phyloP scores from a whole-genome alignment of 2,329 filamentous ascomycete genomes.

The Talaromyces sp. region DNA sequence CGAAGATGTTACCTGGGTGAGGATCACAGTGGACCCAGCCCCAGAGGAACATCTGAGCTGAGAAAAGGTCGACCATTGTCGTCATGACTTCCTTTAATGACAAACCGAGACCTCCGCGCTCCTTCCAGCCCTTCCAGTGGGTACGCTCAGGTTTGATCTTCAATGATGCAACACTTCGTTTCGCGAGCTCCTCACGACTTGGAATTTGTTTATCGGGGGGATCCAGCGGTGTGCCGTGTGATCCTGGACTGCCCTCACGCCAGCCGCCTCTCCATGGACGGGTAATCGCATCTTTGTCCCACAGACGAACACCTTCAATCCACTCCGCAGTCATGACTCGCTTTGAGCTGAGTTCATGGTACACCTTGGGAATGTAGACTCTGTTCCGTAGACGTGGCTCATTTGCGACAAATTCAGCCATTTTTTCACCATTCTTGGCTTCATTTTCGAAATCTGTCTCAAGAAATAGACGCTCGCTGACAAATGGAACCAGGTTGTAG shows the following conservation, averaged over 20 bases:
- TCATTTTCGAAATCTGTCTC: conserved; percentile 96
- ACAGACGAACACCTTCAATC: conserved; percentile 91
- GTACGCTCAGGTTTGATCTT: conserved; percentile 76
- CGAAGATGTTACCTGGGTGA: conserved; percentile 95
- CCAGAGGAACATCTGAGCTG: conserved; percentile 98
- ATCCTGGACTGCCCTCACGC: conserved; percentile 73
- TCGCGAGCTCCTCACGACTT: conserved; percentile 43
- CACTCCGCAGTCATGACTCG: conserved; percentile 93
- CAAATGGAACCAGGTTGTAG: conserved; percentile 86
- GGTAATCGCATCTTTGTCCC: conserved; percentile 83
- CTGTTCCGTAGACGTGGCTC: conserved; percentile 74
- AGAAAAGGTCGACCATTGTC: conserved; percentile 93
- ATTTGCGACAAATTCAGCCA: conserved; percentile 70
- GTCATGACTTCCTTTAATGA: conserved; percentile 85
- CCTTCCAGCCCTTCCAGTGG: conserved; percentile 69
- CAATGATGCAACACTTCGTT: conserved; percentile 34
- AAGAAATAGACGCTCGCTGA: conserved; percentile 83
- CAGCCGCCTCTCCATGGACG: conserved; percentile 74
- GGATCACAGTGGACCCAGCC: conserved; percentile 94
- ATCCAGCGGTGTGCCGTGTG: conserved; percentile 63
- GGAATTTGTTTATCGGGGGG: conserved; percentile 49
- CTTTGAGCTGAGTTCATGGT: conserved; percentile 74
- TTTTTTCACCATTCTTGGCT: conserved; percentile 79
- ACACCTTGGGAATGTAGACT: conserved; percentile 85
- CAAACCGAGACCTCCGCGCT: conserved; percentile 78